These are phyloP conservation scores for Phytophthora pseudosyringae DNA, from an alignment of 352 stramenopile species.

Conservation along the genomic window DNA sequence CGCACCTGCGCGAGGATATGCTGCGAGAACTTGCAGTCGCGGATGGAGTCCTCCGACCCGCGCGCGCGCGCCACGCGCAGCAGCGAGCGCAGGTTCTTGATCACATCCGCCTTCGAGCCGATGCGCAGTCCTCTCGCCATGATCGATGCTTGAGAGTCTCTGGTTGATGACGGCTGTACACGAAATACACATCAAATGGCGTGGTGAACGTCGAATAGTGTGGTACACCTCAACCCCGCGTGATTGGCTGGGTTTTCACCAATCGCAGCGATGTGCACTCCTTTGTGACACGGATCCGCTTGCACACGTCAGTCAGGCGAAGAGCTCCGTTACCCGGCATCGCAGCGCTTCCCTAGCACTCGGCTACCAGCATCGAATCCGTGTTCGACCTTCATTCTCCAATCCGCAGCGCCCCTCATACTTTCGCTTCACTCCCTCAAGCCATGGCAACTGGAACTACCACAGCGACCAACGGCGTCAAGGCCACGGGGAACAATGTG, in stretches of 20 bases:
- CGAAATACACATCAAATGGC: neutral
- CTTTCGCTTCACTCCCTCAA: neutral
- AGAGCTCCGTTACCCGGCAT: neutral
- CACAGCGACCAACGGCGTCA: constrained; percentile 3
- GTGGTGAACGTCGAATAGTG: neutral
- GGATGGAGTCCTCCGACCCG: constrained; percentile 52
- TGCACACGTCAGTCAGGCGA: neutral
- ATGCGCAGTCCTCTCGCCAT: constrained; percentile 81
- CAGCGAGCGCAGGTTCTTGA: constrained; percentile 80
- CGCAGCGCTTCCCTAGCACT: no score
- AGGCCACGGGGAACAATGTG: constrained; percentile 42
- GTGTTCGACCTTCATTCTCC: neutral
- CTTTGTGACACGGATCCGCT: neutral
- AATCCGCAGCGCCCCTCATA: neutral
- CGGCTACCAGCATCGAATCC: neutral
- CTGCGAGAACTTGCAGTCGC: constrained; percentile 74
- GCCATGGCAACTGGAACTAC: constrained; percentile 27
- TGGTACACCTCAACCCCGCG: neutral
- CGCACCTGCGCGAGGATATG: constrained; percentile 74
- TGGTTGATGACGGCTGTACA: constrained; percentile 9
- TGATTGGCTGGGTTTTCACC: constrained; percentile 7
- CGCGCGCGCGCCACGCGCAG: constrained; percentile 70
- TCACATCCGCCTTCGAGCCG: constrained; percentile 80
- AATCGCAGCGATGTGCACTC: constrained; percentile 2
- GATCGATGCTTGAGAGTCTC: constrained; percentile 4